phyloP scores from a whole-genome alignment of 2,329 filamentous ascomycete genomes.

The Lasiodiplodia sp. region DNA sequence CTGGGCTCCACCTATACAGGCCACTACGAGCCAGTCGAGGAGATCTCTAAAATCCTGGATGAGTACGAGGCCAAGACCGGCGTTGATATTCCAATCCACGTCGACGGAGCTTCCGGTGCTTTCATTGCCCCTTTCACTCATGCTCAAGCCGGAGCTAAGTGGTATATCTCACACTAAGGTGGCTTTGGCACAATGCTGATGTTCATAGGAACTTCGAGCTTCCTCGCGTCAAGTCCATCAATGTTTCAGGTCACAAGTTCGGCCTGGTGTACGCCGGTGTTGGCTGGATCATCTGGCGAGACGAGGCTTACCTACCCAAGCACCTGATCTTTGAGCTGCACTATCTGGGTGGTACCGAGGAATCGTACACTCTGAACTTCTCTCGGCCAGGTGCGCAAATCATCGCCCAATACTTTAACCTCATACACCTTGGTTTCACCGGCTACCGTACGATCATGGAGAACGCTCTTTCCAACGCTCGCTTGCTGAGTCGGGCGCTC shows the following conservation, averaged over 20 bases:
- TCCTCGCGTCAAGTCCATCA: slow-evolving; percentile 71
- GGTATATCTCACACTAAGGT: slow-evolving; percentile 47
- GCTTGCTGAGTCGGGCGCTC: slow-evolving; percentile 67
- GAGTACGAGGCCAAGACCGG: slow-evolving; percentile 68
- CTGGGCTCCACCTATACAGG: slow-evolving; percentile 77
- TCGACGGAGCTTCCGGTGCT: slow-evolving; percentile 66
- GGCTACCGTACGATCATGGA: slow-evolving; percentile 72
- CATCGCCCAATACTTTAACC: slow-evolving; percentile 76
- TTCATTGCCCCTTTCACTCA: slow-evolving; percentile 69
- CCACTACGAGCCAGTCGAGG: slow-evolving; percentile 75
- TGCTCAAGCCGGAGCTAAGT: slow-evolving; percentile 64
- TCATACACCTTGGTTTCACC: slow-evolving; percentile 72
- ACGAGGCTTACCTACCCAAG: slow-evolving; percentile 69
- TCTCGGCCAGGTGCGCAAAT: slow-evolving; percentile 74
- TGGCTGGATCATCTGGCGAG: slow-evolving; percentile 75
- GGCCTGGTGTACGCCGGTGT: slow-evolving; percentile 72
- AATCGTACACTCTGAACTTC: slow-evolving; percentile 76
- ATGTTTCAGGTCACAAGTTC: slow-evolving; percentile 69
- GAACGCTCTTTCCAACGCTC: slow-evolving; percentile 70
- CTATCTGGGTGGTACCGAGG: slow-evolving; percentile 75
- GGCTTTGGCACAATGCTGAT: background rate
- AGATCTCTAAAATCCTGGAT: slow-evolving; percentile 70
- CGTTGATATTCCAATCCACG: slow-evolving; percentile 71
- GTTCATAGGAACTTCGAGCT: slow-evolving; percentile 64
- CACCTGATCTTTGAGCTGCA: slow-evolving; percentile 74